Evolutionary conservation across 768 basidiomycete species (phyloP), one percentile per base, ranked within the genome.

Genomic region (Calocera viscosa): DNA sequence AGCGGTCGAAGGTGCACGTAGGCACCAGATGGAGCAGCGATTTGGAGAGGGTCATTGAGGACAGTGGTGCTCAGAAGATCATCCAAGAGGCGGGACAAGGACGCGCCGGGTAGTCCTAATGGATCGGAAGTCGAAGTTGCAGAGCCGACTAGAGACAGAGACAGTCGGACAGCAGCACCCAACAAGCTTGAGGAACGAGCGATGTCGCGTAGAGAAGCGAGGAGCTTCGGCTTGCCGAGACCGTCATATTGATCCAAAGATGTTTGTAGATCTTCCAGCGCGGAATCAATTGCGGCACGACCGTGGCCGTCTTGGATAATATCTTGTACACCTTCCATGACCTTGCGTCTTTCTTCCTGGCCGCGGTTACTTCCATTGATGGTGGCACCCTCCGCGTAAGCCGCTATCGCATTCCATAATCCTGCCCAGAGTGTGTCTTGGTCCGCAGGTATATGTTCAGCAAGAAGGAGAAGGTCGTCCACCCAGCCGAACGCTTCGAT

Each of bases 401-500:
- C 83, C 0, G 81, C 80, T 73, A 83, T 74, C 19, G 82, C 78
- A 19, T 77, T 77, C 83, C 86, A 85, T 1, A 84, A 70, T 0
- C 74, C 73, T 1, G 73, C 72, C 73, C 80, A 80, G 22, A 76
- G 64, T 1, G 67, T 33, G n/a, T 69, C 1, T 5, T 40, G 30
- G 28, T 32, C 11, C 26, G 16, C 30, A 33, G 39, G 0, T 26
- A 64, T 1, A 7, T 26, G 10, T 7, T 2, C 34, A 2, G 28
- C 10, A 63, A 70, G 32, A 26, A 63, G 77, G n/a, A 82, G 72
- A 8, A 86, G 71, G 33, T 88, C 85, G 0, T 80, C 79, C 19
- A 78, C 80, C 90, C 92, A 95, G 0, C 80, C 84, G 85, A 88
- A 90, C 1, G 83, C 86, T n/a, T 79, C 76, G 11, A 95, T 79